Conservation (phyloP, 2,329 filamentous ascomycete species). For the Colletotrichum eremochloae region DNA sequence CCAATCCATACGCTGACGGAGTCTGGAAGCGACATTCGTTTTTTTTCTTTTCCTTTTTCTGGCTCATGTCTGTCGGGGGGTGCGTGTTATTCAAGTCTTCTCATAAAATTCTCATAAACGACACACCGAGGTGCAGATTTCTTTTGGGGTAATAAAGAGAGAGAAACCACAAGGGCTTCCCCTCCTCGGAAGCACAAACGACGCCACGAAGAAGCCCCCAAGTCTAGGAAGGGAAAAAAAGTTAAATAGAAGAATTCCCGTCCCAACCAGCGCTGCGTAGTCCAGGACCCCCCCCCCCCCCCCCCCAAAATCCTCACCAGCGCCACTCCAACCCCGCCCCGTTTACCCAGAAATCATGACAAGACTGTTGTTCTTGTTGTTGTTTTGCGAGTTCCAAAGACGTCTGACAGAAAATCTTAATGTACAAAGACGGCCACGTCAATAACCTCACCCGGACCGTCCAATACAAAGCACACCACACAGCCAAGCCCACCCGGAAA, state of each 20-base stretch:
- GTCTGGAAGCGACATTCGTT: too few relatives aligned
- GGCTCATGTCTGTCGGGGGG: too few relatives aligned
- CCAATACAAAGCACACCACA: background rate
- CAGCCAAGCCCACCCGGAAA: too few relatives aligned
- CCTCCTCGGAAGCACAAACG: too few relatives aligned
- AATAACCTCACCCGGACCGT: background rate
- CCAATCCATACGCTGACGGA: too few relatives aligned
- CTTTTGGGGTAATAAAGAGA: too few relatives aligned
- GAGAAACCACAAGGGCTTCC: too few relatives aligned
- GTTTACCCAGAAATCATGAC: background rate
- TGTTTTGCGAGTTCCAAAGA: too few relatives aligned
- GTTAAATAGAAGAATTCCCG: background rate
- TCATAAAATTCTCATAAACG: background rate
- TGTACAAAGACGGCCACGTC: background rate
- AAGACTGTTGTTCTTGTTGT: background rate
- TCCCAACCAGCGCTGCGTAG: background rate
- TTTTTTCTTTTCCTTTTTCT: too few relatives aligned
- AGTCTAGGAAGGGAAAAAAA: background rate
- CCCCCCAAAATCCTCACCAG: background rate
- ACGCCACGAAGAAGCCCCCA: background rate
- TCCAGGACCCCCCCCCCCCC: too few relatives aligned
- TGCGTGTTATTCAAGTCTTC: too few relatives aligned
- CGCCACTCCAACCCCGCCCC: background rate
- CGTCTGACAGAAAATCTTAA: background rate
- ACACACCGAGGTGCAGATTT: background rate